Conservation (phyloP, 805 yeast genomes). For the Yarrowia sp. region DNA sequence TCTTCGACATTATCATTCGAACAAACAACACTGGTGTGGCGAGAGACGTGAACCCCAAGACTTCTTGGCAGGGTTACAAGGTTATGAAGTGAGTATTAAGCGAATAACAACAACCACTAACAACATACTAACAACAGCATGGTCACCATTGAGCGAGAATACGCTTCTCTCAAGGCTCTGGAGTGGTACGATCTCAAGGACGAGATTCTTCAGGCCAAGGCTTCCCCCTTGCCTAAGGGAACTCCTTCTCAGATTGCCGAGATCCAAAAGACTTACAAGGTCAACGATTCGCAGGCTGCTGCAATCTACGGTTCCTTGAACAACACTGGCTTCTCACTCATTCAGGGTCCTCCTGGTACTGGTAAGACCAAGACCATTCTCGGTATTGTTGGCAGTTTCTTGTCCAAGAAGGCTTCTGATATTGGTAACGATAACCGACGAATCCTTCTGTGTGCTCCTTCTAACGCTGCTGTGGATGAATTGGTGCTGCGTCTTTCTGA, state of each 20-base stretch:
- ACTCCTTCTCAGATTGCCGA: slow-evolving; percentile 52
- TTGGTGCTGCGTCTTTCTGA: slow-evolving; percentile 78
- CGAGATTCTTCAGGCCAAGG: slow-evolving; percentile 69
- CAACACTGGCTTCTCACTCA: slow-evolving; percentile 79
- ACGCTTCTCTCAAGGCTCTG: slow-evolving; percentile 78
- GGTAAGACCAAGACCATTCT: slow-evolving; percentile 97
- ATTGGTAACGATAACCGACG: slow-evolving; percentile 51
- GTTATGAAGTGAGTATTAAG: slow-evolving; percentile 60
- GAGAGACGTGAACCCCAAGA: slow-evolving; percentile 67
- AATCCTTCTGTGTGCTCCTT: slow-evolving; percentile 93
- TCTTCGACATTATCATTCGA: slow-evolving; percentile 75
- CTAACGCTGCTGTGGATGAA: slow-evolving; percentile 99
- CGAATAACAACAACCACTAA: too few species aligned
- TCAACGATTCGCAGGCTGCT: slow-evolving; percentile 87
- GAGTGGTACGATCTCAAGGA: slow-evolving; percentile 79
- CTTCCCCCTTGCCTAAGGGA: slow-evolving; percentile 53
- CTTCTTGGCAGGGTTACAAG: slow-evolving; percentile 69
- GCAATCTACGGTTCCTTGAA: slow-evolving; percentile 80
- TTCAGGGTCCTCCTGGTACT: slow-evolving; percentile 99
- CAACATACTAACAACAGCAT: slow-evolving; percentile 52
- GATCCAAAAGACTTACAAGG: slow-evolving; percentile 55
- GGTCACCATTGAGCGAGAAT: slow-evolving; percentile 94
- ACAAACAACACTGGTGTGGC: slow-evolving; percentile 60
- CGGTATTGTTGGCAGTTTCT: slow-evolving; percentile 82
- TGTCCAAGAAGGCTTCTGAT: slow-evolving; percentile 46